Conservation (phyloP, 257 asterid genomes). For the Eucommia ulmoides region DNA sequence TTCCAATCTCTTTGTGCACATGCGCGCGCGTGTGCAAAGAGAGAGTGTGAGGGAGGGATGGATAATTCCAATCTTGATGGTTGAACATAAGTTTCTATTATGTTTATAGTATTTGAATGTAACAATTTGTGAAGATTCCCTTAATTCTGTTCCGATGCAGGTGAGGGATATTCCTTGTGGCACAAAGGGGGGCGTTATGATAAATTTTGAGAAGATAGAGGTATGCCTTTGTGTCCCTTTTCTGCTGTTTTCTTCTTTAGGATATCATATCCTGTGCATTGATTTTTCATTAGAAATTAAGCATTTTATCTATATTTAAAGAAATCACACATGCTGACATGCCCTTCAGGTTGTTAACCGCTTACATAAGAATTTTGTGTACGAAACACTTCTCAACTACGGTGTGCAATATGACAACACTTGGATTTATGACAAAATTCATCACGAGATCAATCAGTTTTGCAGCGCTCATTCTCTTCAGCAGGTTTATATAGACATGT, state of each 20-base stretch:
- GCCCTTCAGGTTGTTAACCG: slow-evolving; percentile 99
- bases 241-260: slow-evolving; percentile 4
- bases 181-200: slow-evolving; percentile 99
- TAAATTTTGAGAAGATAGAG: slow-evolving; percentile 83
- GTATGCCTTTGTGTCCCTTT: slow-evolving; percentile 21
- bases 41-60: too few species aligned
- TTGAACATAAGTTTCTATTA: not conserved
- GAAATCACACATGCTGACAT: too few species aligned
- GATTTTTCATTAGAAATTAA: not conserved
- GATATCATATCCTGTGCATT: slow-evolving; percentile 5
- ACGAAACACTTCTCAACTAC: slow-evolving; percentile 67
- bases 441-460: slow-evolving; percentile 97
- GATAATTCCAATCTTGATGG: not conserved
- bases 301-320: too few species aligned
- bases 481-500: slow-evolving; percentile 98
- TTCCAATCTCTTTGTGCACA: too few species aligned
- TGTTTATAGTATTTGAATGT: not conserved
- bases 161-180: slow-evolving; percentile 99
- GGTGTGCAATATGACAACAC: slow-evolving; percentile 94
- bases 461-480: slow-evolving; percentile 93
- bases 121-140: not conserved
- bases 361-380: slow-evolving; percentile 68
- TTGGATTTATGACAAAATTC: slow-evolving; percentile 98
- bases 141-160: slow-evolving; percentile 31
- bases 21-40: too few species aligned